Evolutionary conservation across 352 stramenopile species (phyloP).

Genomic region (Pythium phragmiticola): DNA sequence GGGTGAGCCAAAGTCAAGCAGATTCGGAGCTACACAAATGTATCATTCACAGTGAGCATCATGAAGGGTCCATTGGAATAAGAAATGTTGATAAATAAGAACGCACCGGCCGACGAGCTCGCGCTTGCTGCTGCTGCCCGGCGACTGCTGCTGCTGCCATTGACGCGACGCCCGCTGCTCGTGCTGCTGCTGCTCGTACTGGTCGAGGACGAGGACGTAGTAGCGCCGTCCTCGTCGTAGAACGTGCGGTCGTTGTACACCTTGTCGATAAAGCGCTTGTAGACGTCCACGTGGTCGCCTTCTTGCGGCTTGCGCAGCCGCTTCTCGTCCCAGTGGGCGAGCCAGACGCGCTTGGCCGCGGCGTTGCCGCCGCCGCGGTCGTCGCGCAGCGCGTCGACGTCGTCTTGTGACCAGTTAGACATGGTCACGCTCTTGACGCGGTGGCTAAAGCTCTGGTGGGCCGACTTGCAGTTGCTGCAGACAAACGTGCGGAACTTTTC

Average conservation of each 20-base stretch:
- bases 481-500: conserved; percentile 93
- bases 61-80: background rate
- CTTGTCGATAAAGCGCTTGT: conserved; percentile 83
- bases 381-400: conserved; percentile 88
- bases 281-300: conserved; percentile 79
- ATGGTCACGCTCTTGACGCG: conserved; percentile 96
- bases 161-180: conserved; percentile 4
- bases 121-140: conserved; percentile 1
- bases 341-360: conserved; percentile 80
- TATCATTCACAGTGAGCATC: background rate
- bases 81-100: background rate
- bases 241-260: conserved; percentile 84
- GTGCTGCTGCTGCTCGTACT: background rate
- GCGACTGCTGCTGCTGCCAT: background rate
- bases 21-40: conserved; percentile 31
- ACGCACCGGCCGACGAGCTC: background rate
- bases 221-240: conserved; percentile 50
- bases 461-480: conserved; percentile 94
- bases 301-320: conserved; percentile 71
- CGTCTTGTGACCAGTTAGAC: conserved; percentile 91
- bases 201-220: background rate
- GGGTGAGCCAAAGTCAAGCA: conserved; percentile 60
- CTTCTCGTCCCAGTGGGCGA: conserved; percentile 74
- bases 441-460: conserved; percentile 93
- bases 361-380: conserved; percentile 89